Evolutionary conservation across 2,329 filamentous ascomycete species (phyloP), one percentile per base, ranked within the genome.

Genomic region (Cephalotrichum gorgonifer): DNA sequence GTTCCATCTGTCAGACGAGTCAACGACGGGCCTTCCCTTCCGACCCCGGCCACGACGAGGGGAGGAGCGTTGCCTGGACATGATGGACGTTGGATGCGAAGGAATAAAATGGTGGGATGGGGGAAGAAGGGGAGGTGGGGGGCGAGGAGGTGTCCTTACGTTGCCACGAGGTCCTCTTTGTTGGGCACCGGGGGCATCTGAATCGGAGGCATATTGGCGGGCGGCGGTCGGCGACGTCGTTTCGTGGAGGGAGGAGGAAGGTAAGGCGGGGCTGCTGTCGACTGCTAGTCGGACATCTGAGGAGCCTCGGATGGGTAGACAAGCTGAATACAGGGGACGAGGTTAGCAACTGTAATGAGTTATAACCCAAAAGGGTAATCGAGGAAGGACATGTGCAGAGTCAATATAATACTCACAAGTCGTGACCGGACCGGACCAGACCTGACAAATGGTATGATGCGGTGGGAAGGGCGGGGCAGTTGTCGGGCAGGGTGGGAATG

Each of bases 1-100:
- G 51, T 76, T 74, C 93, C 93, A 98, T 70, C 88, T 94, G 58
- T 35, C 49, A 51, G 9, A 27, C 14, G 14, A 31, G 25, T 25
- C 54, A 65, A 50, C 65, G 61, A 53, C 27, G 15, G 33, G 46
- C 41, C 42, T 49, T 50, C 59, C 62, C 14, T 17, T 20, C 30
- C 45, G 49, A 15, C 4, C 15, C 15, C 52, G 55, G 57, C 31
- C 51, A 27, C 28, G 39, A 38, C 25, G 33, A 6, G 15, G 33
- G n/a, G 33, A 9, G 35, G 35, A 20, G 35, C 35, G 35, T 20
- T 39, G 4, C 17, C 35, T 39, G 35, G 9, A 39, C 35, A 39
- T 22, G 35, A 22, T 39, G 35, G 35, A 39, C 17, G 35, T 39
- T 22, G 15, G 35, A 22, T 22, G 17, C 17, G 22, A 20, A 39